Percentiles rank a stretch among this genome's conserved stretches.
Evolutionary conservation across 1,139 yeast species (phyloP).

Genomic region (Geotrichum candidum): DNA sequence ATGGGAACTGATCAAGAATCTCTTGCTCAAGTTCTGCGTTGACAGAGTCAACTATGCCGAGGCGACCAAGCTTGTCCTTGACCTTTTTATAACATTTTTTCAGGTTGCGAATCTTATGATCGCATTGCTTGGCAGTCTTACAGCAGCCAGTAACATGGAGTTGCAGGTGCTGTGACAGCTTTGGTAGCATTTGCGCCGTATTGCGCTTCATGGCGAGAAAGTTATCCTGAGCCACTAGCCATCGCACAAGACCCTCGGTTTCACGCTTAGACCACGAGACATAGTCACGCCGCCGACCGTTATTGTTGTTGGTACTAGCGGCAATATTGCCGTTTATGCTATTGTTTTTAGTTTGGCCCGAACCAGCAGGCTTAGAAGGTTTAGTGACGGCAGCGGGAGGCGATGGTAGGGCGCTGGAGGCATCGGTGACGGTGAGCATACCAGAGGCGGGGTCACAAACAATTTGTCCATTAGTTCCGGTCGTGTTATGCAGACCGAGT

Average conservation of each 20-base stretch:
- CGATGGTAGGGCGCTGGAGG: neutral
- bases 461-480: neutral
- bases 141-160: conserved; percentile 10
- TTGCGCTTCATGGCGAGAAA: conserved; percentile 9
- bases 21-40: conserved; percentile 3
- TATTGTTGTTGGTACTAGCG: neutral
- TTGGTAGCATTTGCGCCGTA: conserved; percentile 13
- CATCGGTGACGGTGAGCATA: neutral
- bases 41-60: neutral
- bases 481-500: neutral
- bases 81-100: conserved; percentile 14
- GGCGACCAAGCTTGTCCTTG: conserved; percentile 7
- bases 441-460: neutral
- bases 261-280: conserved; percentile 16
- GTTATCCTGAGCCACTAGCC: conserved; percentile 12
- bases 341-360: neutral
- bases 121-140: conserved; percentile 16
- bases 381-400: neutral
- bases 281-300: conserved; percentile 10
- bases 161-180: conserved; percentile 8
- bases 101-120: conserved; percentile 15
- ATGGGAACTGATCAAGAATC: conserved; percentile 12
- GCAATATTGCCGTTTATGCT: too few relatives aligned
- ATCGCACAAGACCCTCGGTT: conserved; percentile 14
- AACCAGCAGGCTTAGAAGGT: neutral